Percentiles rank a stretch among this genome's conserved stretches.
phyloP scores from a whole-genome alignment of 768 basidiomycete species.

The Suillus decipiens region DNA sequence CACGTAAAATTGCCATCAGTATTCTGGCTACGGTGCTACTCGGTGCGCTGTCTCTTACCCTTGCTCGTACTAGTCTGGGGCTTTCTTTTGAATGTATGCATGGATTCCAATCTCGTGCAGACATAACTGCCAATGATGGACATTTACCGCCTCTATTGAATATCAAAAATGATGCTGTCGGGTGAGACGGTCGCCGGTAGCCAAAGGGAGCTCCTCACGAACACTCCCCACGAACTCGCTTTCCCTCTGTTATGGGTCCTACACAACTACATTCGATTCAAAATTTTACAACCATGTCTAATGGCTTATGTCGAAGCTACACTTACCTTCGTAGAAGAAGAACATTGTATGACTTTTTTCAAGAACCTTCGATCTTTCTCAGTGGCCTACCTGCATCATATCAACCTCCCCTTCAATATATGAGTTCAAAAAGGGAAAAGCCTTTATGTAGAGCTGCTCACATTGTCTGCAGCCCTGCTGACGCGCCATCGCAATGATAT shows the following conservation, averaged over 20 bases:
- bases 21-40: slow-evolving; percentile 11
- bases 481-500: not conserved
- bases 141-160: slow-evolving; percentile 30
- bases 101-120: slow-evolving; percentile 9
- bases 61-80: slow-evolving; percentile 32
- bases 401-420: not conserved
- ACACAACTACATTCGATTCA: not conserved
- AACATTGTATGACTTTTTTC: not conserved
- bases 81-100: slow-evolving; percentile 34
- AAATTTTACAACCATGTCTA: not conserved
- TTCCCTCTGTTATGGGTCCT: slow-evolving; percentile 20
- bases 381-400: not conserved
- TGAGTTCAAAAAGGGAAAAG: not conserved
- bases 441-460: not conserved
- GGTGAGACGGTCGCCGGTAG: slow-evolving; percentile 15
- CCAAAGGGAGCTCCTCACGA: slow-evolving; percentile 19
- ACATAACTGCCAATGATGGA: not conserved
- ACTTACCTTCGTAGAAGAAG: not conserved
- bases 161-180: slow-evolving; percentile 29
- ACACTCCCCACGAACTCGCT: slow-evolving; percentile 30
- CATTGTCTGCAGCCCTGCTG: not conserved
- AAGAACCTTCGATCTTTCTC: not conserved
- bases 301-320: not conserved
- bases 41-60: slow-evolving; percentile 25
- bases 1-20: slow-evolving; percentile 22